Evolutionary conservation across 78 protist species (phyloP), one percentile per base, ranked within the genome.

Genomic region (Protostelium mycophagum): DNA sequence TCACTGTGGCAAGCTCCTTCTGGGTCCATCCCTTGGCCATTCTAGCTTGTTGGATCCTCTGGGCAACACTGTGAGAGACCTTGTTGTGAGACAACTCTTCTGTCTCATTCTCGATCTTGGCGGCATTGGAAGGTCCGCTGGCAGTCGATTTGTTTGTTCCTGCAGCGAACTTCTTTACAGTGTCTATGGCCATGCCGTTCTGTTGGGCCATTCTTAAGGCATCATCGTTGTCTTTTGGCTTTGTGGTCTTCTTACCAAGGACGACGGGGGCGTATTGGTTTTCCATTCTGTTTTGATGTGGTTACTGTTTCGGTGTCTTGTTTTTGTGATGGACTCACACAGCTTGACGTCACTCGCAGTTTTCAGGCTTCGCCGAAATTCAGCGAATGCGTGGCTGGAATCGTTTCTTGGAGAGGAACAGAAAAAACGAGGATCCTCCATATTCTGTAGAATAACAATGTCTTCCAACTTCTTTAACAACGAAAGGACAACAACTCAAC

Each of bases 1-100:
- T 0, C 36, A 88, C 86, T 37, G 39, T 38, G 28, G 97, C 98
- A 36, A 94, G 90, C 37, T 92, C 95, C 92, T 96, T 95, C 91
- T 95, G 98, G 5, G 93, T 94, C 93, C 85, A 28, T 31, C 38
- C 38, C 85, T 90, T 37, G 31, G 29, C 94, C 35, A 25, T 38
- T 28, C 98, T 85, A 16, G 93, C 98, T 87, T 89, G 89, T 87
- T 31, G 38, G 83, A 96, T 92, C 34, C 89, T 90, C 63, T 85
- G 85, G 34, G 95, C 84, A 1, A 92, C 95, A 29, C 88, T 37
- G 73, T 25, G 73, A 16, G 73, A 51, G 31, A 51, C 73, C 16
- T 16, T 51, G 16, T 5, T 51, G 31, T 25, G 31, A 16, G 5
- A 16, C 73, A 51, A 16, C 16, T 51, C 73, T 51, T 51, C 73